Percentiles rank a stretch among this genome's conserved stretches.
phyloP scores from a whole-genome alignment of 148 eudicot genomes.

The Rhododendron mucronatum region DNA sequence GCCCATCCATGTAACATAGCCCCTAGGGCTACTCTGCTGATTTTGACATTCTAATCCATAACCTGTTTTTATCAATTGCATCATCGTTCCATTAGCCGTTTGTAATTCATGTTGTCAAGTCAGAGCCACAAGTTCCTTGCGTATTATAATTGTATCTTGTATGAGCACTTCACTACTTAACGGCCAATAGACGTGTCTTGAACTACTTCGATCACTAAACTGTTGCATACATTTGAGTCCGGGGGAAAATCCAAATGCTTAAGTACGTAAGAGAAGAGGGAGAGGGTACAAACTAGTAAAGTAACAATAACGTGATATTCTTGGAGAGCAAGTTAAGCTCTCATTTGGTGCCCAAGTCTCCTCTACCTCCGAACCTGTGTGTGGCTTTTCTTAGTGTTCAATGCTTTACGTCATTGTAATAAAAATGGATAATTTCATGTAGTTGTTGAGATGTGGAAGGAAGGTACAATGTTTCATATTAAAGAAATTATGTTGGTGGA shows the following conservation, averaged over 20 bases:
- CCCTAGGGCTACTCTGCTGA: background rate
- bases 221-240: background rate
- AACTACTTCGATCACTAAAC: too few relatives aligned
- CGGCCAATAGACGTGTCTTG: background rate
- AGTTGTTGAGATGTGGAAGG: background rate
- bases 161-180: background rate
- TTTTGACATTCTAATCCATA: background rate
- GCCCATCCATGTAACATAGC: too few relatives aligned
- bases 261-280: background rate
- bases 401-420: background rate
- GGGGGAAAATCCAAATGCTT: background rate
- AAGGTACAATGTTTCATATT: background rate
- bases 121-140: background rate
- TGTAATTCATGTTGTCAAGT: background rate
- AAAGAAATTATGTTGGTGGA: background rate
- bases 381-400: background rate
- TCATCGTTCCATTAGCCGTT: background rate
- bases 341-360: background rate
- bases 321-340: background rate
- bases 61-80: background rate
- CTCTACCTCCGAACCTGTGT: background rate
- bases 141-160: background rate
- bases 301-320: background rate
- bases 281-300: background rate
- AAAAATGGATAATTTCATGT: background rate